Base-by-base conservation (phyloP, 2,329 filamentous ascomycete species). In the Huntiella omanensis region DNA sequence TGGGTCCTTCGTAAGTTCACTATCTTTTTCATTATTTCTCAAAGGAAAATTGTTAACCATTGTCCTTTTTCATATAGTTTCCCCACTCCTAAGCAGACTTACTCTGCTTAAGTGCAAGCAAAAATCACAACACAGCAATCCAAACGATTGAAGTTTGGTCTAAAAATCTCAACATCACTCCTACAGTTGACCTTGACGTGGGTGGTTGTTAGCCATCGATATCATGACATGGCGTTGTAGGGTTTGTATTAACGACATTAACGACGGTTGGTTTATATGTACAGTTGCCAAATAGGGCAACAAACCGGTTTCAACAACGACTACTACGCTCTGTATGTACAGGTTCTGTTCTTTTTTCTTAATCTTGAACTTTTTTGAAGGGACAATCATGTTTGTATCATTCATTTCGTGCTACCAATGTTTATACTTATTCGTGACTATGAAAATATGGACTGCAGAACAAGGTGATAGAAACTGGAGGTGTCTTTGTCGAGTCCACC, bases 1-100 rank as follows among this genome's bases (percentile, higher is more conserved):
- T 95, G 56, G 91, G 91, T 57, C 87, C 88, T 65, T 91, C 86
- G 81, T 96, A 80, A 72, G 83, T 82, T 53, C 36, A 37, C 15
- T 34, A 33, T 28, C 32, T 11, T 28, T 13, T 42, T 16, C 28
- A 11, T 8, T 19, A 7, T 33, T 45, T n/a, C 15, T 13, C 22
- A 12, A 33, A 37, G 5, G 15, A n/a, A 7, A 35, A n/a, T n/a
- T 33, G 16, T 37, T 38, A 49, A 44, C 43, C 12, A 32, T 13
- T 19, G 17, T 19, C 41, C 8, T 48, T n/a, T 32, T 35, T 49
- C 48, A 47, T 46, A 42, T 43, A 86, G 82, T 54, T 87, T 77
- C 69, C 83, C 83, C 54, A 82, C 77, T 69, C 82, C 82, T 58
- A 87, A 88, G 72, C 76, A 87, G 64, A 67, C 74, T 54, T 88